Evolutionary conservation across 495 filamentous ascomycete species (phyloP).

Genomic region (Eremomyces bilateralis): DNA sequence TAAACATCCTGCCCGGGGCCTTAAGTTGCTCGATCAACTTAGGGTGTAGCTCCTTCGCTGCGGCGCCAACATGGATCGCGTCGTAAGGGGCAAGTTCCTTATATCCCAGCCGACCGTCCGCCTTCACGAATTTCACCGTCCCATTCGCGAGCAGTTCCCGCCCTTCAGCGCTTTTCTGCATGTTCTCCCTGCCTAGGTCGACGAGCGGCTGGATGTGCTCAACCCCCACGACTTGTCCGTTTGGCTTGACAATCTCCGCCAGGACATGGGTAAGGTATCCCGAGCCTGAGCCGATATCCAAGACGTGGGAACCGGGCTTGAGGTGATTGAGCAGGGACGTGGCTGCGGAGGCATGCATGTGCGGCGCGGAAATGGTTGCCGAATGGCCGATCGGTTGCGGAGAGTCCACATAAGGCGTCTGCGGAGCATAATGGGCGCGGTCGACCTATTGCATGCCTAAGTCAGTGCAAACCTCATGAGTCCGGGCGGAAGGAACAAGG

Average conservation of each 20-base stretch:
- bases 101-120: constrained; percentile 63
- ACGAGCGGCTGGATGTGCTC: constrained; percentile 71
- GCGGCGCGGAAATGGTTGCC: constrained; percentile 88
- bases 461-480: too few relatives aligned
- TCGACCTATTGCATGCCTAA: constrained; percentile 61
- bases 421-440: constrained; percentile 57
- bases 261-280: constrained; percentile 86
- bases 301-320: constrained; percentile 31
- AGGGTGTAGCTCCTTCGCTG: constrained; percentile 50
- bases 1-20: constrained; percentile 37
- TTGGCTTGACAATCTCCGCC: constrained; percentile 48
- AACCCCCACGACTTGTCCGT: constrained; percentile 52
- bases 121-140: constrained; percentile 49
- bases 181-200: constrained; percentile 51
- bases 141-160: constrained; percentile 33
- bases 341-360: constrained; percentile 69
- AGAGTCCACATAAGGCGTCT: constrained; percentile 59
- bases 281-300: constrained; percentile 79
- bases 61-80: constrained; percentile 91
- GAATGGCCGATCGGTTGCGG: constrained; percentile 72
- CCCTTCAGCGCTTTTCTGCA: constrained; percentile 50
- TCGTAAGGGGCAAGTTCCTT: constrained; percentile 39
- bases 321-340: constrained; percentile 30
- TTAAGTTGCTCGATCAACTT: constrained; percentile 58
- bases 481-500: neutral